Percentiles rank a stretch among this genome's conserved stretches.
Evolutionary conservation across 352 stramenopile genomes (phyloP).

Genomic region (Pythium dissimile): DNA sequence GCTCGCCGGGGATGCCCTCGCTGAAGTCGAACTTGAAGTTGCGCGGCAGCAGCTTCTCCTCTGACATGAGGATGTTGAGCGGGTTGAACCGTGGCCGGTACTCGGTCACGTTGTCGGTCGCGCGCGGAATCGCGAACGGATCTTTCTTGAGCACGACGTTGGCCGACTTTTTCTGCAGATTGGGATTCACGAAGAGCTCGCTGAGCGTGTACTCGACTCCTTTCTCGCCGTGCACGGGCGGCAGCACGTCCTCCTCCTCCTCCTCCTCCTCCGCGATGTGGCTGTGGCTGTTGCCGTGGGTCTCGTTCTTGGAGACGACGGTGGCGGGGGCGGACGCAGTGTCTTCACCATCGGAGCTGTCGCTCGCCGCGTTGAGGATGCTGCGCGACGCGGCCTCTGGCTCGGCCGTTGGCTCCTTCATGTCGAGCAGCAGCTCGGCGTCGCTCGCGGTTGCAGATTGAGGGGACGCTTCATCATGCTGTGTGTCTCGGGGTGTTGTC

Average conservation of each 20-base stretch:
- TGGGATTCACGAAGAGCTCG: conserved; percentile 23
- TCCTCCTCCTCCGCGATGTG: conserved; percentile 1
- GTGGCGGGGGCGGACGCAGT: not conserved
- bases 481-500: not conserved
- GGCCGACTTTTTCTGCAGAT: conserved; percentile 16
- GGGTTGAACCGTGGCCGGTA: conserved; percentile 72
- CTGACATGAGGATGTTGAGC: conserved; percentile 59
- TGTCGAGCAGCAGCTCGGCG: conserved; percentile 2
- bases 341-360: conserved; percentile 4
- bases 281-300: too few species aligned
- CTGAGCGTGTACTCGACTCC: conserved; percentile 13
- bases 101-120: conserved; percentile 67
- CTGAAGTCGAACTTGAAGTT: conserved; percentile 60
- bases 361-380: conserved; percentile 9
- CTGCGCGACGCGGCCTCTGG: conserved; percentile 2
- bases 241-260: conserved; percentile 22
- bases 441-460: not conserved
- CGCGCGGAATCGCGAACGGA: conserved; percentile 69
- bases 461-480: not conserved
- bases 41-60: conserved; percentile 65
- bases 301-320: too few species aligned
- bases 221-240: conserved; percentile 12
- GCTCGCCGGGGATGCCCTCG: conserved; percentile 27
- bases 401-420: not conserved
- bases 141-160: conserved; percentile 29